These are phyloP conservation scores for Leishmania lainsoni DNA, from an alignment of 208 protist genomes.

Conservation along the genomic window DNA sequence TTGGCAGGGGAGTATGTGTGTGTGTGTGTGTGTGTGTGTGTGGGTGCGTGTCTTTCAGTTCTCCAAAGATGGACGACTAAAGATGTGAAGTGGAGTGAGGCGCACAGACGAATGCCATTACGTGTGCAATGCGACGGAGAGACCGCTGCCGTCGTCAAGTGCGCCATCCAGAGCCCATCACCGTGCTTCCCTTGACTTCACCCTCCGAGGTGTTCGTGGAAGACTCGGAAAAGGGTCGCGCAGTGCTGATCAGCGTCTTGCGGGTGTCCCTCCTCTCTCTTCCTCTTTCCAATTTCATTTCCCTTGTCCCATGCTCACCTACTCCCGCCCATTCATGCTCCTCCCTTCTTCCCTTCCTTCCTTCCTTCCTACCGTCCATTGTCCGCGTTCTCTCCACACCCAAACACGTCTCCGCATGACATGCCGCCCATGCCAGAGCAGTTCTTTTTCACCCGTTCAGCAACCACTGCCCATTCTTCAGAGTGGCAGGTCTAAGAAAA, in stretches of 20 bases:
- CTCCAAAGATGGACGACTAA: background rate
- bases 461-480: background rate
- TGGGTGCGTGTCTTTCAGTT: background rate
- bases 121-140: background rate
- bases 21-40: background rate
- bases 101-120: background rate
- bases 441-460: background rate
- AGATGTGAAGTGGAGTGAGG: background rate
- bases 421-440: background rate
- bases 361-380: background rate
- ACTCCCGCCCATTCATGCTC: background rate
- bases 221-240: background rate
- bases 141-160: background rate
- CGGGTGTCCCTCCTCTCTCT: background rate
- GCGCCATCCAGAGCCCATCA: background rate
- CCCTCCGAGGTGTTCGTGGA: background rate
- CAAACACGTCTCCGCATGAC: constrained; percentile 4
- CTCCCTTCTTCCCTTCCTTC: background rate
- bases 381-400: background rate
- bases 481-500: background rate
- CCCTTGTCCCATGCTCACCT: background rate
- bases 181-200: background rate
- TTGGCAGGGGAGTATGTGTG: background rate
- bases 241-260: background rate
- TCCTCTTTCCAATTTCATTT: background rate